Base-by-base conservation (phyloP, 73 alveolate genomes). In the Stentor roeselii region DNA sequence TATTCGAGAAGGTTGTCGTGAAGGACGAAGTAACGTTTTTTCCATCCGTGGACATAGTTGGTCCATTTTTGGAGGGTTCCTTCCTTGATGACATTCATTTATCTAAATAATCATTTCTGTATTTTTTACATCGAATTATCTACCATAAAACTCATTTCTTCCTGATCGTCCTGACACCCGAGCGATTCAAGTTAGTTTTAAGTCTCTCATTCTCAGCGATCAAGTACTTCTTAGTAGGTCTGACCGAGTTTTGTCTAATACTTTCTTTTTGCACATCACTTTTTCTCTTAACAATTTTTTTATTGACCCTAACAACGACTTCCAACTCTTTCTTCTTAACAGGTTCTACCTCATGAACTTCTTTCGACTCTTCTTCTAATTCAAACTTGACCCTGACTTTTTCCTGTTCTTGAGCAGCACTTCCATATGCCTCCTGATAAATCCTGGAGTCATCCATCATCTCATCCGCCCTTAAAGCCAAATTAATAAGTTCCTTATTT, bases 401-500 rank as follows among this genome's bases (percentile, higher is more conserved):
- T 21, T 67, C 80, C 41, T 27, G 2, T 0, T n/a, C 34, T 67
- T 67, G 42, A 27, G 42, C 80, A 21, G 21, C 41, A 1, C 21
- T 27, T 40, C 80, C 80, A 67, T 67, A 67, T 1, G 37, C 41
- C 34, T 67, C 80, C 34, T 67, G 42, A 14, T 40, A 30, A 21
- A 50, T 11, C 21, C 50, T 34, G 21, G 11, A 14, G 0, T 2
- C 34, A 2, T 67, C 34, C 80, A 67, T 21, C 0, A 27, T 0
- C 27, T 67, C 80, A 67, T 67, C 80, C 21, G 80, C 80, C 14
- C 21, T 34, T 21, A 67, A 1, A 34, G 80, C 80, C 1, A 30
- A 32, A 21, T 67, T 32, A 14, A 32, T 27, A 1, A 67, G 80
- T 27, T 27, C 41, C 34, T 67, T 67, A 67, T 67, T 40, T 27